Conservation (phyloP, 352 stramenopile species). For the Globisporangium acanthophoron region DNA sequence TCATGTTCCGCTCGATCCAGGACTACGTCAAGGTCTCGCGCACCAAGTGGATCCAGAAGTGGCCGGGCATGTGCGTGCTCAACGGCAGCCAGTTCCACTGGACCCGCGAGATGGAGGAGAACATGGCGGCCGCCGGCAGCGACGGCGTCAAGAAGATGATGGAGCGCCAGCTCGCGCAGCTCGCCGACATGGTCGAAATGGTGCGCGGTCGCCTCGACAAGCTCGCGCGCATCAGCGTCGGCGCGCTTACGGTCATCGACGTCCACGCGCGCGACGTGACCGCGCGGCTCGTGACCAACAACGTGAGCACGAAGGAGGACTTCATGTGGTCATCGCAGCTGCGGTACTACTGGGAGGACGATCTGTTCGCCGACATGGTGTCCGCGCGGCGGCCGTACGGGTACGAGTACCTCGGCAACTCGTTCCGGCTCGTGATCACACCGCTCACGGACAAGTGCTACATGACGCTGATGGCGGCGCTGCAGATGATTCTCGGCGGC, state of each 20-base stretch:
- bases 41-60: slow-evolving; percentile 95
- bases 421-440: slow-evolving; percentile 93
- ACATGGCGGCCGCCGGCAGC: slow-evolving; percentile 71
- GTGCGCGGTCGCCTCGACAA: slow-evolving; percentile 87
- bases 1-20: slow-evolving; percentile 89
- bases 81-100: slow-evolving; percentile 95
- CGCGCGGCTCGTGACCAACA: slow-evolving; percentile 74
- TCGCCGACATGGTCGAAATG: slow-evolving; percentile 95
- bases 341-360: slow-evolving; percentile 92
- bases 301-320: slow-evolving; percentile 86
- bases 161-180: slow-evolving; percentile 83
- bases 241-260: slow-evolving; percentile 93
- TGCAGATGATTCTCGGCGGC: slow-evolving; percentile 93
- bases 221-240: slow-evolving; percentile 88
- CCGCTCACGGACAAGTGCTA: slow-evolving; percentile 95
- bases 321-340: slow-evolving; percentile 95
- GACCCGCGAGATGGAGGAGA: slow-evolving; percentile 92
- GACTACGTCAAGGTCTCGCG: slow-evolving; percentile 89
- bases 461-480: slow-evolving; percentile 92
- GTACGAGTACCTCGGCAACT: slow-evolving; percentile 95
- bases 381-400: slow-evolving; percentile 88
- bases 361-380: slow-evolving; percentile 90
- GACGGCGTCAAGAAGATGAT: slow-evolving; percentile 90
- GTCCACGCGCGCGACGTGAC: slow-evolving; percentile 93
- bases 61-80: slow-evolving; percentile 91